Base-by-base conservation (phyloP, 2,329 filamentous ascomycete genomes). In the Xylariaceae sp. region DNA sequence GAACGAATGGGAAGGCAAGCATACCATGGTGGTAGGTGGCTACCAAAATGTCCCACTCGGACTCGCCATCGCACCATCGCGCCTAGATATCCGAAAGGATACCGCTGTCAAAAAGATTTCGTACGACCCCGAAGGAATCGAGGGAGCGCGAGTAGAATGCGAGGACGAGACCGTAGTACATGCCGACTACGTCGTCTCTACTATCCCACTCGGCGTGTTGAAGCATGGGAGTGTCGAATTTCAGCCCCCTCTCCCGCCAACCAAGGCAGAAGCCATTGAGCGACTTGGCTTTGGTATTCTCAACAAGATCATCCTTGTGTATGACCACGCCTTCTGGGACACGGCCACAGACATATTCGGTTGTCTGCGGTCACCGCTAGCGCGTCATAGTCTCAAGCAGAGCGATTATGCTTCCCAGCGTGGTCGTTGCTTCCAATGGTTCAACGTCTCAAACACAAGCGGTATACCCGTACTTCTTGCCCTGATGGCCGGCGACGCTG, bases 391-490 rank as follows among this genome's bases (percentile, higher is more conserved):
- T 56, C 72, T 89, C 38, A 71, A 81, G 31, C 88, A 94, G 54
- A 75, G 76, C 35, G 85, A 95, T 49, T 97, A 97, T 55, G 71
- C 80, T 4, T 69, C 74, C 3, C 81, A 80, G 45, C 79, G 90
- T 37, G 90, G 90, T n/a, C 83, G 89, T 16, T 95, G 95, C 64
- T 98, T 97, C 56, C 78, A 98, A 52, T 97, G 95, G 77, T 97
- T 95, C 77, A 97, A 98, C 54, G 88, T 88, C 38, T 83, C 88
- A 44, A 86, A 88, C 51, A 94, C 87, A 3, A 88, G 85, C 31
- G 94, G 94, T 1, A 70, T 94, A 24, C 92, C 86, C 1, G 88
- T 88, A 36, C 72, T 96, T 16, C 80, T 97, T 44, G 92, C 88
- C 7, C 73, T 98, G 18, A 96, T 98, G 90, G 90, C 90, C 34